Evolutionary conservation across 257 asterid genomes (phyloP), one percentile per base, ranked within the genome.

Genomic region (Coffea eugenioides): DNA sequence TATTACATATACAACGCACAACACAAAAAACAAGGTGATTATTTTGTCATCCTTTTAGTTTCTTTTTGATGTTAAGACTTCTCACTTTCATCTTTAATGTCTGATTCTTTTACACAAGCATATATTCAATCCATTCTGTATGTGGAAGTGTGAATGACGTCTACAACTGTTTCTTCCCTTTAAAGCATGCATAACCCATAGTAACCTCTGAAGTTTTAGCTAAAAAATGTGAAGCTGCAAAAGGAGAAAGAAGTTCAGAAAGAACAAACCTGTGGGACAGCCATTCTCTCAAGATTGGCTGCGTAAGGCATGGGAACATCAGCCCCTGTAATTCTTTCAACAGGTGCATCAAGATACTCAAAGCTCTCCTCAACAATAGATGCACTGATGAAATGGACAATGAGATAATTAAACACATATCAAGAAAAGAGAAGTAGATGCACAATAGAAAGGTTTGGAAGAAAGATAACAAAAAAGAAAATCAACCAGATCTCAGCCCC

Each of bases 401-500:
- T 25, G 73, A 79, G 6, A 14, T 25, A 20, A 78, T 49, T 34
- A 61, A 36, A 27, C 43, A 51, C 49, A 71, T 8, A 54, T 9
- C 43, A 80, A 59, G 61, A 43, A 48, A 77, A 3, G 41, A 31
- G 14, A 25, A 25, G 34, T 23, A 25, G 15, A 68, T 25, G 41
- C 39, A 3, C 15, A 27, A 21, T n/a, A 49, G 23, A 74, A 56
- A 54, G 49, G 20, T 14, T 34, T 49, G 21, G 20, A 64, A 31
- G 8, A 61, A 52, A 11, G 43, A 16, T 6, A 46, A 15, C 25
- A 13, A 49, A 41, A 41, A 27, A 39, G 77, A 79, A 85, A 69
- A 69, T 25, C 79, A 41, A 93, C 98, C 98, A 90, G 83, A 93
- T 92, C 86, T 93, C 98, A 76, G 98, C 97, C 13, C 98, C 98